Evolutionary conservation across 1,284 basidiomycete genomes (phyloP), one percentile per base, ranked within the genome.

Genomic region (Tilletia setariae): DNA sequence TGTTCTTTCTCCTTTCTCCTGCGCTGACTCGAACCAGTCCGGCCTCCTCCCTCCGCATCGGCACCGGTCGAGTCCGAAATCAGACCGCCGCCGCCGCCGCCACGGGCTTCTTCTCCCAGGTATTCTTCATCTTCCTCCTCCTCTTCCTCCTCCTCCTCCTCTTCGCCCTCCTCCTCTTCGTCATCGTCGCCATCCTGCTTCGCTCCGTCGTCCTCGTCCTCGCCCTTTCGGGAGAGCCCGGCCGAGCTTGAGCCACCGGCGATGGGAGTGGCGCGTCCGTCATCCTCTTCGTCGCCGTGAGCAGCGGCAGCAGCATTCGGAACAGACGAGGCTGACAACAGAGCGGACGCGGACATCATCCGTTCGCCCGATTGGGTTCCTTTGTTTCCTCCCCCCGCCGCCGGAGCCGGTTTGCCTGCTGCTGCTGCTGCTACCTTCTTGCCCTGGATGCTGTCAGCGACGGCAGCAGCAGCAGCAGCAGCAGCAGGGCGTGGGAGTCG

Each of bases 51-150:
- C 42, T 47, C 62, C 15, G 8, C 51, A n/a, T 28, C 21, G 28
- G 25, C 59, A 30, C 16, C 40, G 21, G 25, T n/a, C n/a, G n/a
- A n/a, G n/a, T n/a, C n/a, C n/a, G n/a, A n/a, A n/a, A n/a, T n/a
- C n/a, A n/a, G n/a, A n/a, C n/a, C n/a, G n/a, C n/a, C n/a, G n/a
- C n/a, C n/a, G n/a, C n/a, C n/a, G n/a, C n/a, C n/a, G n/a, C n/a
- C n/a, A n/a, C n/a, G n/a, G n/a, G n/a, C n/a, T n/a, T n/a, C n/a
- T n/a, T n/a, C n/a, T n/a, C n/a, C n/a, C n/a, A n/a, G n/a, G n/a
- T n/a, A n/a, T n/a, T 77, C 73, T 87, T 79, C 77, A 28, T 80
- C 73, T 46, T 79, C 76, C 42, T 84, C 80, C 1, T 84, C 83
- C 23, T 82, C 81, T 74, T 82, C 70, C 15, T 70, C 67, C 47